Conservation (phyloP, 2,329 filamentous ascomycete genomes). For the Fusarium marasasianum region DNA sequence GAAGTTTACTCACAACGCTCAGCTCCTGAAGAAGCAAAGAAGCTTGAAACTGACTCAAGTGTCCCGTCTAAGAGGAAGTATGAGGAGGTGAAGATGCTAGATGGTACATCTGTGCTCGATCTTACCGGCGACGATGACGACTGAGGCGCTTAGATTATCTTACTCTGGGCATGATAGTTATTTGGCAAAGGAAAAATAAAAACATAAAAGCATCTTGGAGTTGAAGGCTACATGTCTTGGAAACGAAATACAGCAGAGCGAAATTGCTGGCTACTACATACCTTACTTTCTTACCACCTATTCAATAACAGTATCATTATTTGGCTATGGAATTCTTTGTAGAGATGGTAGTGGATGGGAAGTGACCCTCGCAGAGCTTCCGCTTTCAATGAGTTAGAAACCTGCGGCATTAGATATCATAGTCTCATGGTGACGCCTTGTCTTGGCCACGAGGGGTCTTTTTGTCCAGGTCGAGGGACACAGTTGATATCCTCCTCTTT, state of each 20-base stretch:
- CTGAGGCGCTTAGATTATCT: not conserved
- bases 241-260: not conserved
- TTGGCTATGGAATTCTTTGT: rapidly evolving
- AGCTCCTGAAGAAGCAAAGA: rapidly evolving
- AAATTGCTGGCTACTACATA: not conserved
- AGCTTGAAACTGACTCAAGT: not conserved
- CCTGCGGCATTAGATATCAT: no score
- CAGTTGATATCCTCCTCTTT: no score
- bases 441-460: no score
- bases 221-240: rapidly evolving
- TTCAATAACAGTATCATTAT: not conserved
- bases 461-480: no score
- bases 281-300: not conserved
- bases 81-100: not conserved
- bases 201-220: not conserved
- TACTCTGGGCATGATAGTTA: rapidly evolving
- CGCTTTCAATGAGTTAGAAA: rapidly evolving
- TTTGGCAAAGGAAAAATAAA: not conserved
- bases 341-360: not conserved
- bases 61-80: not conserved
- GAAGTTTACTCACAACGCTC: no score
- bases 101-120: not conserved
- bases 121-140: not conserved
- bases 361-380: not conserved
- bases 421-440: no score